Conservation (phyloP, 2,329 filamentous ascomycete genomes). For the Stemphylium vesicarium region DNA sequence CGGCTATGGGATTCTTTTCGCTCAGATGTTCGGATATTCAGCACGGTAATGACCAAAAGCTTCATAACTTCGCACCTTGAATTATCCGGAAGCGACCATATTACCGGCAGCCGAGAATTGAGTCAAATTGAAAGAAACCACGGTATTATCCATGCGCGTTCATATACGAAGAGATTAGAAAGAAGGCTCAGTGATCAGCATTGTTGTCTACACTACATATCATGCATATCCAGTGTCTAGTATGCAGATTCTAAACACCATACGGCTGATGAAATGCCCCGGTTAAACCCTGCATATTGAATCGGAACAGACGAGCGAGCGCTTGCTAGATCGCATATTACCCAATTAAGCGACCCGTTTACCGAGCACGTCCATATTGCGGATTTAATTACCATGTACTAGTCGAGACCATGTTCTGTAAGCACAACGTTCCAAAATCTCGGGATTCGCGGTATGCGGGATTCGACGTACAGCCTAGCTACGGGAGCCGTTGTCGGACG, state of each 20-base stretch:
- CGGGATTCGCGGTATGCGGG: constrained; percentile 18
- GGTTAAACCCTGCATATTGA: constrained; percentile 27
- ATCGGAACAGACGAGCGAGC: constrained; percentile 28
- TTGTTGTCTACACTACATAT: constrained; percentile 11
- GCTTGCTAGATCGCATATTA: constrained; percentile 36
- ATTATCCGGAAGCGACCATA: constrained; percentile 22
- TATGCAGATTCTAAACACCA: constrained; percentile 14
- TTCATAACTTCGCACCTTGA: constrained; percentile 13
- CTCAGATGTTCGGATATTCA: background rate
- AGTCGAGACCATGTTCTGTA: constrained; percentile 46
- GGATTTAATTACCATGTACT: constrained; percentile 37
- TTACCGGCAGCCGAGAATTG: constrained; percentile 10
- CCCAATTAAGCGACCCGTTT: constrained; percentile 39
- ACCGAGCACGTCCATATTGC: constrained; percentile 31
- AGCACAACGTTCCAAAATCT: constrained; percentile 30
- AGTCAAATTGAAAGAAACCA: constrained; percentile 11
- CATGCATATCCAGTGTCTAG: constrained; percentile 15
- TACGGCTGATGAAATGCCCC: constrained; percentile 17
- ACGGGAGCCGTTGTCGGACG: too few species aligned
- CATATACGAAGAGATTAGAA: constrained; percentile 25
- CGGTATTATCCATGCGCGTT: constrained; percentile 30
- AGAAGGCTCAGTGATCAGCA: constrained; percentile 12
- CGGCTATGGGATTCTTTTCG: constrained; percentile 4
- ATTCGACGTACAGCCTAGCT: too few species aligned
- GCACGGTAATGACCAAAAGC: background rate